phyloP scores from a whole-genome alignment of 768 basidiomycete species.

The Mycena rebaudengoi region DNA sequence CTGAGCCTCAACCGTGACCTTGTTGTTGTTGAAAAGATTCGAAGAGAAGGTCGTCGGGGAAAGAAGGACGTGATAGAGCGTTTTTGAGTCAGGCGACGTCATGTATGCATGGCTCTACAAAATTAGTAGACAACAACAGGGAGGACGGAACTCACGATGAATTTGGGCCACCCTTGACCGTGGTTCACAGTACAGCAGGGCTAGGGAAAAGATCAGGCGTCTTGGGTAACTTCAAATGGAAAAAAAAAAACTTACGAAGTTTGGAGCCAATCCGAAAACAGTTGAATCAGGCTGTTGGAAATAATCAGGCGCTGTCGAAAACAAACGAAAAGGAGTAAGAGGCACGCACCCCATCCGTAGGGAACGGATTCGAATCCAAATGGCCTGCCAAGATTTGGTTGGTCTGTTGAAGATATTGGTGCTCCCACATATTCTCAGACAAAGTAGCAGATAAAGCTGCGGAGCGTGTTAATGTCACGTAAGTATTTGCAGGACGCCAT shows the following conservation, averaged over 20 bases:
- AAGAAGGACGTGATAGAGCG: conserved; percentile 21
- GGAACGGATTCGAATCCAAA: conserved; percentile 19
- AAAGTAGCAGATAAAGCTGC: conserved; percentile 18
- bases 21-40: conserved; percentile 18
- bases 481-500: neutral
- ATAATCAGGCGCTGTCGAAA: neutral
- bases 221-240: neutral
- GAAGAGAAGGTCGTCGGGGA: conserved; percentile 23
- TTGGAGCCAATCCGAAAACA: conserved; percentile 19
- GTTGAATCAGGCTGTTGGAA: conserved; percentile 9
- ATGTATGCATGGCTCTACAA: conserved; percentile 19
- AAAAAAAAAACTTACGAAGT: conserved; percentile 7
- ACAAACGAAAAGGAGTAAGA: neutral
- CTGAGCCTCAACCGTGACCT: conserved; percentile 19
- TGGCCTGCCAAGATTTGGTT: conserved; percentile 20
- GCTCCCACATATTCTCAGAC: conserved; percentile 19
- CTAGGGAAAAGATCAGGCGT: neutral
- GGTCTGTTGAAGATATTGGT: conserved; percentile 25
- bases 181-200: conserved; percentile 24
- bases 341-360: conserved; percentile 18
- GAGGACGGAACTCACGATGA: conserved; percentile 3
- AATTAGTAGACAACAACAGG: neutral
- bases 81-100: conserved; percentile 19
- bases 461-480: neutral
- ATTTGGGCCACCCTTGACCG: conserved; percentile 27